Conservation (phyloP, 108 stramenopile species). For the Bacterosira constricta region DNA sequence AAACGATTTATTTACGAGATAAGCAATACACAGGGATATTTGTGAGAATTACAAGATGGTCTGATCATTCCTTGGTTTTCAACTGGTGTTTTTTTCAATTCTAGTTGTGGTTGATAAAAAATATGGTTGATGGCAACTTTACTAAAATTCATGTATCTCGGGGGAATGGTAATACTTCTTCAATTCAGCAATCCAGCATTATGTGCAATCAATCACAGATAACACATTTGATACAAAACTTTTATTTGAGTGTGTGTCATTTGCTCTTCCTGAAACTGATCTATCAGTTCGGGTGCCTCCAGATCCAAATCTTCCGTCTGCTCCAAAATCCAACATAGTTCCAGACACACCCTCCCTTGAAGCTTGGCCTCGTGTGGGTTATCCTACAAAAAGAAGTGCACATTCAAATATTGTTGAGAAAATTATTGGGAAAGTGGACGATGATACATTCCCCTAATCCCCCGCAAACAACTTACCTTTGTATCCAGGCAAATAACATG, state of each 20-base stretch:
- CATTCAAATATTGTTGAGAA: not conserved
- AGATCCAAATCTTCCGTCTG: constrained; percentile 66
- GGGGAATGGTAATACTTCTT: not conserved
- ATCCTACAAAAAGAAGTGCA: constrained; percentile 43
- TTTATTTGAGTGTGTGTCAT: constrained; percentile 85
- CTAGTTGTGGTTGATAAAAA: no score
- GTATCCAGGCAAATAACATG: constrained; percentile 93
- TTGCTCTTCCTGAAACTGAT: constrained; percentile 81
- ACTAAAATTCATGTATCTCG: not conserved
- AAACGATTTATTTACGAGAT: no score
- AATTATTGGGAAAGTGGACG: not conserved
- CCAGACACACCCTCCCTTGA: constrained; percentile 81
- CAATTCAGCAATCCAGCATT: not conserved
- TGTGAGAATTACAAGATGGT: no score
- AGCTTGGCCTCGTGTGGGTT: constrained; percentile 89
- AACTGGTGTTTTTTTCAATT: not conserved
- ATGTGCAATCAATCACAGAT: constrained; percentile 55
- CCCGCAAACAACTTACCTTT: constrained; percentile 43
- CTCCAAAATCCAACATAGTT: constrained; percentile 86
- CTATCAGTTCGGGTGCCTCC: constrained; percentile 82
- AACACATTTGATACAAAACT: constrained; percentile 89
- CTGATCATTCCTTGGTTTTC: no score
- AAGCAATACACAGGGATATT: no score
- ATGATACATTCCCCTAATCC: not conserved
- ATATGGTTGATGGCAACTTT: no score